These are phyloP conservation scores for Venturia carpophila DNA, from an alignment of 2,329 filamentous ascomycete genomes.

Conservation along the genomic window DNA sequence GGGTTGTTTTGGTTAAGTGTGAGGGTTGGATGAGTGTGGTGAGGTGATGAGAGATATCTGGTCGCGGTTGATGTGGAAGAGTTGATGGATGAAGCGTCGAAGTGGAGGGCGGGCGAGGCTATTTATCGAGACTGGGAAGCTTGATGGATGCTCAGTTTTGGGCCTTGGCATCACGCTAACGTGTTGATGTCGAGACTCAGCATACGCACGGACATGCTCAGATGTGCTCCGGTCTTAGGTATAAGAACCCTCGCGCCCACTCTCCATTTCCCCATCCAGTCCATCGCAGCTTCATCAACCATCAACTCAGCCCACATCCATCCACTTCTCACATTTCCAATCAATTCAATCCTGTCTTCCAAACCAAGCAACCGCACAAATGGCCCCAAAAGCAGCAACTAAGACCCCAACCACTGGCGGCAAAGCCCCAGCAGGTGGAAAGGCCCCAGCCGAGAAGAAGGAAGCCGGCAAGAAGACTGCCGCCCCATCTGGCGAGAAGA, in stretches of 20 bases:
- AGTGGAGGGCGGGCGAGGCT: conserved; percentile 17
- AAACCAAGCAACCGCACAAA: conserved; percentile 44
- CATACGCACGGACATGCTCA: conserved; percentile 10
- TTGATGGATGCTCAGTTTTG: conserved; percentile 10
- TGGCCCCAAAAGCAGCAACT: conserved; percentile 96
- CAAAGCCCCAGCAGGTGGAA: conserved; percentile 72
- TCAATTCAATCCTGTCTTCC: conserved; percentile 28
- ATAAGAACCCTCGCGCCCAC: conserved; percentile 19
- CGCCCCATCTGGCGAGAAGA: conserved; percentile 92
- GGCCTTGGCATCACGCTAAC: conserved; percentile 8
- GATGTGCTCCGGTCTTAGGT: neutral
- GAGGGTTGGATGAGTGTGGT: conserved; percentile 26
- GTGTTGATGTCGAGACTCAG: conserved; percentile 10
- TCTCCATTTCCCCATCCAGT: conserved; percentile 33
- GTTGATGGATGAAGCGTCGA: conserved; percentile 28
- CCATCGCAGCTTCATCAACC: conserved; percentile 21
- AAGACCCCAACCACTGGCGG: conserved; percentile 93
- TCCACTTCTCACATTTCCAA: conserved; percentile 25
- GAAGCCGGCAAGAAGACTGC: conserved; percentile 99
- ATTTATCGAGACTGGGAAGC: neutral
- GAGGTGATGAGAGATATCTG: conserved; percentile 22
- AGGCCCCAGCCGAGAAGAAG: conserved; percentile 93
- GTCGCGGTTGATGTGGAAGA: conserved; percentile 29
- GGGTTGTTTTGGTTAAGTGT: conserved; percentile 29
- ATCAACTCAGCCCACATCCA: conserved; percentile 23